Base-by-base conservation (phyloP, 192 early-diverging fungal genomes). In the Umbelopsis vinacea region DNA sequence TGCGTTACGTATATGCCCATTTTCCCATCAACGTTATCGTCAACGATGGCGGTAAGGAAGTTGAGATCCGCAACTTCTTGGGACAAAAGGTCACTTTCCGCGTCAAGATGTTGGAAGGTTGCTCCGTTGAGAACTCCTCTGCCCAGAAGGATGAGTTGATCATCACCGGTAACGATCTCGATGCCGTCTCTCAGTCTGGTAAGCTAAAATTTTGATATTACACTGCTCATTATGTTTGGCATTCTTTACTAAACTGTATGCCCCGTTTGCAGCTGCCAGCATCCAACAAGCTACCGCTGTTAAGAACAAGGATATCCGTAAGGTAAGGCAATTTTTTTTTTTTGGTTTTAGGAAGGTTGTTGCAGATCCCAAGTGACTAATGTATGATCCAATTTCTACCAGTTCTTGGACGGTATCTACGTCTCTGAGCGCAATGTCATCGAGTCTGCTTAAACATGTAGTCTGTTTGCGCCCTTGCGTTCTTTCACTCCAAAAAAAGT, bases 221-320 rank as follows among this genome's bases (percentile, higher is more conserved):
- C 4, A 53, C 35, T 54, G 21, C 12, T 45, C 40, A 43, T 0
- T 11, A 68, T 22, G 23, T 14, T 72, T n/a, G n/a, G 72, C 52
- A 26, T 57, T 45, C 26, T 76, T 29, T 70, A 38, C 21, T 35
- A 8, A 71, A 71, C 22, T 6, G 38, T 43, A 11, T 0, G 9
- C 10, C 19, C 3, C 6, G 15, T 72, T 29, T 68, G 37, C 67
- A 81, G 92, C 97, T 82, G 97, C 97, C 57, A 85, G 89, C 77
- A 99, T 99, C 85, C 95, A 97, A 84, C 96, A 97, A 85, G 89
- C 94, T 76, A 91, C 89, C 77, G 84, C 88, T 55, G 96, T 96
- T 83, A 93, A 92, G 85, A 96, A 96, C 90, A 99, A 99, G 93
- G 97, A 99, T 97, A 99, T 99, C 90, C 94, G 97, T 89, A 99